Base-by-base conservation (phyloP, 2,329 filamentous ascomycete genomes). In the Talaromyces sp. region DNA sequence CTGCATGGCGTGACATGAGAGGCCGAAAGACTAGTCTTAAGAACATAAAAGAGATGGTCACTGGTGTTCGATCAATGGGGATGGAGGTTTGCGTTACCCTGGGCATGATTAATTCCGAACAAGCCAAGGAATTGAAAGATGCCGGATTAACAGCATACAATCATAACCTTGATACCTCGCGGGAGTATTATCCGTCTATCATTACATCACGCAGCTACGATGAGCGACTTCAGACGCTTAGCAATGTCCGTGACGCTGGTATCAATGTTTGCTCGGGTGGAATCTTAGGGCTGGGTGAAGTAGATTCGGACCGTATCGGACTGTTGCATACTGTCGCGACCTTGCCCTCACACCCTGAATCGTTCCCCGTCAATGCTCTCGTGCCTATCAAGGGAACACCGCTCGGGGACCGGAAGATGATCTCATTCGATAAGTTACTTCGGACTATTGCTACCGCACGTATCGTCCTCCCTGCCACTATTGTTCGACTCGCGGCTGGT, bases 71-170 rank as follows among this genome's bases (percentile, higher is more conserved):
- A 25, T 87, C 75, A 0, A 81, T 96, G 81, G 89, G 87, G 50
- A 93, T 96, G 89, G 91, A 96, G 73, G 87, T 86, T 7, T 96
- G 91, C 72, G 91, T 96, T n/a, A 96, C 91, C 1, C 81, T 96
- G 19, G 91, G 91, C 65, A 96, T 96, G 91, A 91, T 96, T 66
- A 89, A 96, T 72, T 81, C 80, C 5, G 79, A 81, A 63, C 91
- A 96, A 78, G 91, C 91, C 28, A 83, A 83, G 68, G 89, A 94
- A 76, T 81, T 96, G 63, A 91, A 91, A 70, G 84, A 85, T 1
- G 91, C 91, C 0, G 91, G 91, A 0, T 75, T 96, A 66, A 96
- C 91, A 15, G 91, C 91, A 0, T 96, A 96, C 75, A 96, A 96
- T 76, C 91, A 96, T 80, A 96, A 96, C 70, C 81, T 96, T 63